Conservation (phyloP, 768 basidiomycete species). For the button mushroom (Agaricus bisporus) region DNA sequence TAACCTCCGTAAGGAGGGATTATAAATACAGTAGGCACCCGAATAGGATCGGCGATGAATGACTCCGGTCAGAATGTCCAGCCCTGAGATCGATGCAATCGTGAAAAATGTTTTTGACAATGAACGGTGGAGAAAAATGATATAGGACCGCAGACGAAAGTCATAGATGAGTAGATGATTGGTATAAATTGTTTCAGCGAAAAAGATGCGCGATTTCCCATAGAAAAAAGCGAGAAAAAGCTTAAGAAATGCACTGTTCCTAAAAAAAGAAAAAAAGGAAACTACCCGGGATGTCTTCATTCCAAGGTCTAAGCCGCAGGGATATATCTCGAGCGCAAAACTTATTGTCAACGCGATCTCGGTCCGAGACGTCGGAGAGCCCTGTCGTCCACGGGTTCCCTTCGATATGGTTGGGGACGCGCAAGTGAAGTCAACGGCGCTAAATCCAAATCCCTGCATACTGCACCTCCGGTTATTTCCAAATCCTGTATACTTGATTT, state of each 20-base stretch:
- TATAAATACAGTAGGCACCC: no score
- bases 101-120: neutral
- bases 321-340: neutral
- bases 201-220: no score
- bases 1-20: no score
- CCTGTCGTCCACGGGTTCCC: constrained; percentile 58
- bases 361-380: constrained; percentile 42
- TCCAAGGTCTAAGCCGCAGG: no score
- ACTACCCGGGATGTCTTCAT: neutral
- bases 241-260: no score
- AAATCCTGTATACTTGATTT: neutral
- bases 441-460: constrained; percentile 32
- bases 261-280: neutral
- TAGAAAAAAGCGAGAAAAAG: no score
- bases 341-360: constrained; percentile 13
- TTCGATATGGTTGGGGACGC: constrained; percentile 49
- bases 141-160: neutral
- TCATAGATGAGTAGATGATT: neutral
- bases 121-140: neutral
- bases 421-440: constrained; percentile 53
- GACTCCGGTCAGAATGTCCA: no score
- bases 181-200: no score
- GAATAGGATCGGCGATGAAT: no score
- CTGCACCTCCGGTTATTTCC: constrained; percentile 1
- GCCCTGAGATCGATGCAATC: no score